phyloP scores from a whole-genome alignment of 2,329 filamentous ascomycete species.

The Nemania sp. region DNA sequence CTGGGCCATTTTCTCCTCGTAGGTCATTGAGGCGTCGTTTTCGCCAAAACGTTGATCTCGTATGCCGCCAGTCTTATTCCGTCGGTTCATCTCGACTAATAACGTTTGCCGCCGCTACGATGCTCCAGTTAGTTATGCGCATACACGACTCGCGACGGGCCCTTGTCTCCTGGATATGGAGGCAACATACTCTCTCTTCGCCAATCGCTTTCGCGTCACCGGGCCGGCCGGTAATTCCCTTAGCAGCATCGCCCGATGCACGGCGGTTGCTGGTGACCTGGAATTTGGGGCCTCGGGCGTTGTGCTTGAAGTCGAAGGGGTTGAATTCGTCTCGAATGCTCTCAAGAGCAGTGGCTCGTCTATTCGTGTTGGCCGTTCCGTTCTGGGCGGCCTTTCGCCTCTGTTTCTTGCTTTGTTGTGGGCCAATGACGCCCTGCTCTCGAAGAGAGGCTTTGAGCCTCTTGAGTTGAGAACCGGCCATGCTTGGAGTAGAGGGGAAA shows the following conservation, averaged over 20 bases:
- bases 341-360: slow-evolving; percentile 77
- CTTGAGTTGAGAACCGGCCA: slow-evolving; percentile 97
- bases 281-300: slow-evolving; percentile 79
- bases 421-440: slow-evolving; percentile 87
- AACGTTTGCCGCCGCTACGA: slow-evolving; percentile 75
- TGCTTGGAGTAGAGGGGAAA: slow-evolving; percentile 46
- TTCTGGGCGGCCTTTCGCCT: slow-evolving; percentile 74
- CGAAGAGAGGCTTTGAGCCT: slow-evolving; percentile 88
- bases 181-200: slow-evolving; percentile 73
- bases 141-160: slow-evolving; percentile 1
- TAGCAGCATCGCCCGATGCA: slow-evolving; percentile 55
- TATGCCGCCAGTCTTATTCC: slow-evolving; percentile 91
- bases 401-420: slow-evolving; percentile 94
- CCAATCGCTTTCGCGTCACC: slow-evolving; percentile 83
- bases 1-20: slow-evolving; percentile 89
- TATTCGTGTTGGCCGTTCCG: slow-evolving; percentile 67
- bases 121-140: slow-evolving; percentile 21
- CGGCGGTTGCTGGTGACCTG: slow-evolving; percentile 74
- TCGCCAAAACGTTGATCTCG: slow-evolving; percentile 94
- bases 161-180: background rate
- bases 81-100: slow-evolving; percentile 84
- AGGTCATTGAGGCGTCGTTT: slow-evolving; percentile 89
- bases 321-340: slow-evolving; percentile 96
- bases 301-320: slow-evolving; percentile 91
- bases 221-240: slow-evolving; percentile 72